phyloP scores from a whole-genome alignment of 140 eudicot genomes.

The Senecio squalidus region DNA sequence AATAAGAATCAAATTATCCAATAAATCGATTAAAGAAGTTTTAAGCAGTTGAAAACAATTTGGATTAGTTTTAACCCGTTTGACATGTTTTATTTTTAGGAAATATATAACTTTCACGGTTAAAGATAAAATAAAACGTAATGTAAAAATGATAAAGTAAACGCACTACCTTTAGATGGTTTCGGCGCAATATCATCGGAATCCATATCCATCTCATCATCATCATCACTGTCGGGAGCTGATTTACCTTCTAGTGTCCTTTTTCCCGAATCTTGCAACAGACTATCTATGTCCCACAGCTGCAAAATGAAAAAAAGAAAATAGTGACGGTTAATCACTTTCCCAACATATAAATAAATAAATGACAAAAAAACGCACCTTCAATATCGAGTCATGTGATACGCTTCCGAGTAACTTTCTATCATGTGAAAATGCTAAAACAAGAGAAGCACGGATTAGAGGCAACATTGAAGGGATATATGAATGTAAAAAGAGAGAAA shows the following conservation, averaged over 20 bases:
- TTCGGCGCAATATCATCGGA: slow-evolving; percentile 31
- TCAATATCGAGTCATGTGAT: slow-evolving; percentile 77
- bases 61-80: background rate
- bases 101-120: background rate
- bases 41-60: background rate
- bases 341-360: background rate
- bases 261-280: slow-evolving; percentile 67
- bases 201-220: slow-evolving; percentile 77
- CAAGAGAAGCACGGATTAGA: slow-evolving; percentile 8
- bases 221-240: slow-evolving; percentile 48
- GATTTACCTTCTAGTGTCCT: slow-evolving; percentile 26
- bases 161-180: slow-evolving; percentile 62
- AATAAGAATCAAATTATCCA: no score
- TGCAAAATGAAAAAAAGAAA: slow-evolving; percentile 28
- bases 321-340: background rate
- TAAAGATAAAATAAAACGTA: background rate
- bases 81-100: no score
- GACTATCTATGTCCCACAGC: slow-evolving; percentile 86
- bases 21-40: background rate
- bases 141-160: background rate
- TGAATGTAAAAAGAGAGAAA: no score
- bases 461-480: no score
- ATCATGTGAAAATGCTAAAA: slow-evolving; percentile 91
- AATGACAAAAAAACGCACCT: slow-evolving; percentile 35
- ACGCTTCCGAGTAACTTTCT: slow-evolving; percentile 91